Conservation (phyloP, 148 eudicot genomes). For the Linanthus parryae region DNA sequence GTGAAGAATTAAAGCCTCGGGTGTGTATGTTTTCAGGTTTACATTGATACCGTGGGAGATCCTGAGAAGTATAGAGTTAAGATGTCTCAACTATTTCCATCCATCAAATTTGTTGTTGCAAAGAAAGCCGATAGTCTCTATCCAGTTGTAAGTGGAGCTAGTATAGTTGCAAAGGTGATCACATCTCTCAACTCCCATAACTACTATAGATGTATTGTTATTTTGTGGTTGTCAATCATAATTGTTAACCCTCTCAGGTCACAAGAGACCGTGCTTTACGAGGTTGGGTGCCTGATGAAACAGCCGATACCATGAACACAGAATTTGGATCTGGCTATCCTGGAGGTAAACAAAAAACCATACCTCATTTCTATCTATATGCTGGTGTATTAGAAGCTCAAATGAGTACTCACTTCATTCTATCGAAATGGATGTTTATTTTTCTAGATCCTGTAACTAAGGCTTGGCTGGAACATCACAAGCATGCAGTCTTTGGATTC, state of each 20-base stretch:
- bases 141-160: constrained; percentile 99
- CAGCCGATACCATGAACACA: constrained; percentile 63
- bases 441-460: constrained; percentile 79
- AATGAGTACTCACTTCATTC: background rate
- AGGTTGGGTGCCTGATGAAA: constrained; percentile 85
- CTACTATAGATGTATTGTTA: constrained; percentile 3
- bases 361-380: constrained; percentile 5
- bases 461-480: constrained; percentile 83
- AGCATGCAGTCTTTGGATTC: constrained; percentile 83
- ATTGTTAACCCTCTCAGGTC: constrained; percentile 39
- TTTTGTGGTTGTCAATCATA: constrained; percentile 1
- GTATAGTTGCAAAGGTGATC: constrained; percentile 90
- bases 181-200: constrained; percentile 1
- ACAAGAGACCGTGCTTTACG: constrained; percentile 86
- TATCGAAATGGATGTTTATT: background rate
- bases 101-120: constrained; percentile 91
- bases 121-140: constrained; percentile 99
- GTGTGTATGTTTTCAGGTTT: constrained; percentile 85
- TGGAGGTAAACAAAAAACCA: constrained; percentile 69
- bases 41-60: constrained; percentile 97
- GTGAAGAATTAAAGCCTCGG: too few relatives aligned
- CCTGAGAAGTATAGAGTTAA: constrained; percentile 70
- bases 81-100: constrained; percentile 72
- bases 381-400: background rate
- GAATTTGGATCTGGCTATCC: constrained; percentile 97